Conservation (phyloP, 192 early-diverging fungal genomes). For the Coemansia sp. region DNA sequence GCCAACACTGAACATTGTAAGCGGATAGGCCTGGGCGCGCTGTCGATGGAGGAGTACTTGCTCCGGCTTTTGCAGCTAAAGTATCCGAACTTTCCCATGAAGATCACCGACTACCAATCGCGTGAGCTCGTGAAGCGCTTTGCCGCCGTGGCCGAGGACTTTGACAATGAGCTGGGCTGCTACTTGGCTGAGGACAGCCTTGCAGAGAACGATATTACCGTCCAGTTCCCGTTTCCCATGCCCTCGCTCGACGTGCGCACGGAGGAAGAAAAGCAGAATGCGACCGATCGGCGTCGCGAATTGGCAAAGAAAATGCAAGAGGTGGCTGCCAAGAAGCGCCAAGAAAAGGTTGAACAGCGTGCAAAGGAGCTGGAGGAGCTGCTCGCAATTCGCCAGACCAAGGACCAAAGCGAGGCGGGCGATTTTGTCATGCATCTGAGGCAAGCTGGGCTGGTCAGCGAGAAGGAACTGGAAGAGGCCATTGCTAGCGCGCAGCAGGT, state of each 20-base stretch:
- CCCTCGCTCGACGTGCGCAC: slow-evolving; percentile 68
- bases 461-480: slow-evolving; percentile 69
- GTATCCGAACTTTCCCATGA: slow-evolving; percentile 84
- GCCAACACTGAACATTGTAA: slow-evolving; percentile 64
- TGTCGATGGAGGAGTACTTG: slow-evolving; percentile 74
- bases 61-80: slow-evolving; percentile 85
- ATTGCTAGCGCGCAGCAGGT: slow-evolving; percentile 67
- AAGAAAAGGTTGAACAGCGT: slow-evolving; percentile 75
- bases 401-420: slow-evolving; percentile 17
- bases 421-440: slow-evolving; percentile 53
- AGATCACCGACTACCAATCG: slow-evolving; percentile 71
- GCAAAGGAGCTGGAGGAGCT: slow-evolving; percentile 63
- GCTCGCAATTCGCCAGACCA: slow-evolving; percentile 24
- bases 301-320: slow-evolving; percentile 73
- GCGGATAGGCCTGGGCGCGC: slow-evolving; percentile 79
- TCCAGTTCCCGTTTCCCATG: slow-evolving; percentile 79
- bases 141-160: slow-evolving; percentile 73
- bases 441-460: slow-evolving; percentile 61
- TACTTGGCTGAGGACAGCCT: slow-evolving; percentile 63
- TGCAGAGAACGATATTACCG: slow-evolving; percentile 59
- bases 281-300: slow-evolving; percentile 67
- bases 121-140: slow-evolving; percentile 69
- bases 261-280: slow-evolving; percentile 70
- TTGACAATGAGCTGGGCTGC: slow-evolving; percentile 62
- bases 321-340: slow-evolving; percentile 72